A percentile compares a stretch with the other conserved stretches of the same genome.
phyloP scores from a whole-genome alignment of 2,329 filamentous ascomycete genomes.

The Aureobasidium mangrovei region DNA sequence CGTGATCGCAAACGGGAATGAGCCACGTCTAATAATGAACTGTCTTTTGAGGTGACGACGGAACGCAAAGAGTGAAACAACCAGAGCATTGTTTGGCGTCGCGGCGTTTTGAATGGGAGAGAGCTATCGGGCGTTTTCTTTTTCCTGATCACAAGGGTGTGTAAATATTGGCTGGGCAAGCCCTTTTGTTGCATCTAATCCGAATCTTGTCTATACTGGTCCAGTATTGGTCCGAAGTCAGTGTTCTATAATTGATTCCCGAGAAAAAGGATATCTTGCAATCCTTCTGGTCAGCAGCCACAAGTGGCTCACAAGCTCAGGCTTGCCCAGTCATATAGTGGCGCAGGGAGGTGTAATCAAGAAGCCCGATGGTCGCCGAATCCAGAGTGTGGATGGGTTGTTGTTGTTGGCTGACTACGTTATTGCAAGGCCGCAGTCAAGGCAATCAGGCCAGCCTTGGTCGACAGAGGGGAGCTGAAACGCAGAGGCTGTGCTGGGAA shows the following conservation, averaged over 20 bases:
- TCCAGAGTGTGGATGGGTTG: too few species aligned
- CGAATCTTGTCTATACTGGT: neutral
- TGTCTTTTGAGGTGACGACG: neutral
- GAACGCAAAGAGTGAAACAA: neutral
- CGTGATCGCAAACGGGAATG: neutral
- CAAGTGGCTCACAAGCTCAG: neutral
- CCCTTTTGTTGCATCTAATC: neutral
- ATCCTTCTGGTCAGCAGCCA: conserved; percentile 1
- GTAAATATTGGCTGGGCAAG: conserved; percentile 7
- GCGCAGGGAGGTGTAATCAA: neutral
- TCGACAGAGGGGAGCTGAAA: neutral
- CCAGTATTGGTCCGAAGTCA: neutral
- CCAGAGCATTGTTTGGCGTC: neutral
- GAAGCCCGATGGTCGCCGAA: too few species aligned
- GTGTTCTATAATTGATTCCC: too few species aligned
- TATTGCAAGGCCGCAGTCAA: neutral
- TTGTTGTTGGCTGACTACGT: neutral
- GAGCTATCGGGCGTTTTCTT: neutral
- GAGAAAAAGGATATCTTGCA: neutral
- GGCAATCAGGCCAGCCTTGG: neutral
- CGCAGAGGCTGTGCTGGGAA: neutral
- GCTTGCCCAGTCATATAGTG: neutral
- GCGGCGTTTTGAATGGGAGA: too few species aligned
- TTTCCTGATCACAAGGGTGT: neutral
- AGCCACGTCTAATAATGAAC: neutral